Percentiles rank a stretch among this genome's conserved stretches.
These are phyloP conservation scores for Fusarium sp. DNA, from an alignment of 2,329 filamentous ascomycete species.

Conservation along the genomic window DNA sequence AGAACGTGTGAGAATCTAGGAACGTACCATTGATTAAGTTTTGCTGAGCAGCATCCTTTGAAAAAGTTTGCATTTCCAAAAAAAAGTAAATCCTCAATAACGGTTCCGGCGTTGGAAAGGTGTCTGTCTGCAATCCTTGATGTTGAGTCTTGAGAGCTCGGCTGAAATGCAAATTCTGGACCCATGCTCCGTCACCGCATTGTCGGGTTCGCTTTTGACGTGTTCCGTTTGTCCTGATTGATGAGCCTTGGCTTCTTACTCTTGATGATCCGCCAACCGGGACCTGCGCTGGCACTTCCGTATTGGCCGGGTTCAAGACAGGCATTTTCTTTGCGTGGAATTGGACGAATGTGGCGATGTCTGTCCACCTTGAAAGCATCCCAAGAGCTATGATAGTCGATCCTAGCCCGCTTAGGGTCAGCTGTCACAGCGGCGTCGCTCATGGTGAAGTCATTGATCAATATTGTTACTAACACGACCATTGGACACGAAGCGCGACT, in stretches of 20 bases:
- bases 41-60: conserved; percentile 23
- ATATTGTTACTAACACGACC: conserved; percentile 16
- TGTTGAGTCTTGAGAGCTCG: background rate
- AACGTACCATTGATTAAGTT: conserved; percentile 19
- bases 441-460: conserved; percentile 32
- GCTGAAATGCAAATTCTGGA: background rate
- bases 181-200: conserved; percentile 22
- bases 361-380: conserved; percentile 25
- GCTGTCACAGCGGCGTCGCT: conserved; percentile 29
- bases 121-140: conserved; percentile 4
- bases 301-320: conserved; percentile 19
- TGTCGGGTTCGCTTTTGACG: conserved; percentile 28
- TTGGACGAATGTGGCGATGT: conserved; percentile 41
- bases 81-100: background rate
- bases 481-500: conserved; percentile 14
- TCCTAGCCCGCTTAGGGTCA: conserved; percentile 37
- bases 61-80: conserved; percentile 1
- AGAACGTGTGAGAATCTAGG: conserved; percentile 4
- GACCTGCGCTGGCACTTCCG: conserved; percentile 31
- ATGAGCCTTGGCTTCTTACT: conserved; percentile 16
- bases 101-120: conserved; percentile 13
- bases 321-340: conserved; percentile 26
- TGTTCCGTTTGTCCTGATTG: conserved; percentile 23
- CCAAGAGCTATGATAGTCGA: conserved; percentile 36
- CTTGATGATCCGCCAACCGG: conserved; percentile 23